These are phyloP conservation scores for Aspergillus wentii DNA, from an alignment of 495 filamentous ascomycete species.

Conservation along the genomic window DNA sequence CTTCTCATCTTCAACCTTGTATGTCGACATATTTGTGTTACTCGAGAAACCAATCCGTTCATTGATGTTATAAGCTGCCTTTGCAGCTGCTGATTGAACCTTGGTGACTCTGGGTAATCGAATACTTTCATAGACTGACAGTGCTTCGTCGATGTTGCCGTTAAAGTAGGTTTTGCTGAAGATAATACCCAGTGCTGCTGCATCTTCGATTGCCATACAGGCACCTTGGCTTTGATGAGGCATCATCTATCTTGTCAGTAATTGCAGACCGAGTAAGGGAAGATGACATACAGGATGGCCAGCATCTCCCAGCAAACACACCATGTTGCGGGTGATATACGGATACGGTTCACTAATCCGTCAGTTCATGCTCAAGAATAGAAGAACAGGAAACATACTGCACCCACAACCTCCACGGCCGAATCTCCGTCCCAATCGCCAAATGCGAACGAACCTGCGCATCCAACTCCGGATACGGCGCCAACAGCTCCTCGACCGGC, in stretches of 20 bases:
- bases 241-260: conserved; percentile 34
- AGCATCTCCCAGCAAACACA: conserved; percentile 37
- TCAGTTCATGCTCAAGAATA: not conserved
- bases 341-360: conserved; percentile 31
- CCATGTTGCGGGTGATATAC: conserved; percentile 23
- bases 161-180: conserved; percentile 39
- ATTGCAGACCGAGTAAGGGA: not conserved
- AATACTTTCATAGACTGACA: conserved; percentile 40
- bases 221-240: conserved; percentile 48
- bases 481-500: conserved; percentile 36
- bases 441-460: conserved; percentile 34
- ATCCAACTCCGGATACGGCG: conserved; percentile 41
- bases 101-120: conserved; percentile 37
- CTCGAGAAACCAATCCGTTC: conserved; percentile 49
- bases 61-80: conserved; percentile 45
- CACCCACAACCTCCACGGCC: conserved; percentile 46
- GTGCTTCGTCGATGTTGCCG: conserved; percentile 32
- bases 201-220: conserved; percentile 49
- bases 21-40: conserved; percentile 36
- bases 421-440: conserved; percentile 37
- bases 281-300: conserved; percentile 24
- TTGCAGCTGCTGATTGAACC: conserved; percentile 41
- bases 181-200: conserved; percentile 40
- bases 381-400: conserved; percentile 18
- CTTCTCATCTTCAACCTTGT: conserved; percentile 42